These are phyloP conservation scores for Dactylonectria estremocensis DNA, from an alignment of 2,329 filamentous ascomycete species.

Conservation along the genomic window DNA sequence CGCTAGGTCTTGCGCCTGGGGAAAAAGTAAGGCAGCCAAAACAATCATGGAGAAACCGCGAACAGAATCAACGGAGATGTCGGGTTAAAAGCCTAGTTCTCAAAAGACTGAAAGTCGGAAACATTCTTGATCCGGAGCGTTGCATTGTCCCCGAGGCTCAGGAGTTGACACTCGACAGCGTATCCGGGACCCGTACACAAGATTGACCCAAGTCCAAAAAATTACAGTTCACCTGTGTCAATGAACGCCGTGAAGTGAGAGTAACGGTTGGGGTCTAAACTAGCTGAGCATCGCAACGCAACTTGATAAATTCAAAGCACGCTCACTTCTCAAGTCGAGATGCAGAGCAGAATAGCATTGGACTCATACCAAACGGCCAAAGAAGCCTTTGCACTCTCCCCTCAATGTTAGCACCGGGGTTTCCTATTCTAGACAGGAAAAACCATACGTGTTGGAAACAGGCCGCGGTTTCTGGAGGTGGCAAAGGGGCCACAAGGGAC, in stretches of 20 bases:
- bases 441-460: conserved; percentile 69
- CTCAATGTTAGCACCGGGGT: not conserved
- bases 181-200: conserved; percentile 58
- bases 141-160: conserved; percentile 59
- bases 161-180: conserved; percentile 49
- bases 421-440: not conserved
- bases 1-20: conserved; percentile 49
- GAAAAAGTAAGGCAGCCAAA: conserved; percentile 74
- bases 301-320: not conserved
- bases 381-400: conserved; percentile 68
- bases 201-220: conserved; percentile 62
- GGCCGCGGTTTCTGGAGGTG: conserved; percentile 64
- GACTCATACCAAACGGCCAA: conserved; percentile 71
- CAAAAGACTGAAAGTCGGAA: conserved; percentile 58
- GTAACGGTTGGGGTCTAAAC: conserved; percentile 56
- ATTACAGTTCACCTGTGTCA: conserved; percentile 52
- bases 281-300: not conserved
- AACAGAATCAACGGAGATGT: conserved; percentile 80
- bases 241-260: conserved; percentile 59
- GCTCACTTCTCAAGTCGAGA: conserved; percentile 66
- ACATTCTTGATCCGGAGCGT: conserved; percentile 66
- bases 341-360: conserved; percentile 66
- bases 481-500: conserved; percentile 70
- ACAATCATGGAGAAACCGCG: conserved; percentile 73
- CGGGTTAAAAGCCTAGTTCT: conserved; percentile 67